Conservation (phyloP, 805 yeast genomes). For the Barnettozyma vustinii region DNA sequence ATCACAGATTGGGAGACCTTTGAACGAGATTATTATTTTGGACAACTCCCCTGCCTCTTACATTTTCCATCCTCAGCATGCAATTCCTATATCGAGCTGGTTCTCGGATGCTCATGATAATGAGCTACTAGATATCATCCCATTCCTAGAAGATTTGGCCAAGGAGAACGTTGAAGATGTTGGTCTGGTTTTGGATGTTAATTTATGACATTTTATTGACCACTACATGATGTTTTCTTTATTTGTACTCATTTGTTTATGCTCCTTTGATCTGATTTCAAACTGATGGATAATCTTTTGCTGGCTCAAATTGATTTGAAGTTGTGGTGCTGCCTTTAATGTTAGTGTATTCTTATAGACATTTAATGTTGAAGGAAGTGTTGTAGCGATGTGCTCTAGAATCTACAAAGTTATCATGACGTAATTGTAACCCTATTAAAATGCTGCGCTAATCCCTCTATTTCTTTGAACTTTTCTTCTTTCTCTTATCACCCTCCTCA, state of each 20-base stretch:
- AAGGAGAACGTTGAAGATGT: constrained; percentile 74
- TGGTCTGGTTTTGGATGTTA: constrained; percentile 76
- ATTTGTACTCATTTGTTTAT: background rate
- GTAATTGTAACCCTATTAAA: background rate
- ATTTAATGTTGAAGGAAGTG: background rate
- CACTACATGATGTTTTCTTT: background rate
- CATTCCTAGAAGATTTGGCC: constrained; percentile 83
- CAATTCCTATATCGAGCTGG: constrained; percentile 97
- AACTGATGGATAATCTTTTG: constrained; percentile 1
- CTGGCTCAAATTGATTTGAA: constrained; percentile 1
- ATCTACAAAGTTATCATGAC: background rate
- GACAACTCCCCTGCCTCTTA: constrained; percentile 99
- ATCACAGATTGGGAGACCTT: constrained; percentile 90
- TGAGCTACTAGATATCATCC: constrained; percentile 86
- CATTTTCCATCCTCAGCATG: constrained; percentile 95
- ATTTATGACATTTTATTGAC: constrained; percentile 21
- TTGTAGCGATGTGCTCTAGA: background rate
- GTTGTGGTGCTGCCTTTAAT: background rate
- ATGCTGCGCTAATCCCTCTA: background rate
- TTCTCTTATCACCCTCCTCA: constrained; percentile 26
- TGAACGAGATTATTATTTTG: constrained; percentile 77
- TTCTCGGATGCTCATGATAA: constrained; percentile 97
- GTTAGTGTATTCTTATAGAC: constrained; percentile 8
- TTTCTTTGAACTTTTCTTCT: constrained; percentile 4
- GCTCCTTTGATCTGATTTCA: background rate